These are phyloP conservation scores for Termitomyces sp. DNA, from an alignment of 1,284 basidiomycete genomes.

Conservation along the genomic window DNA sequence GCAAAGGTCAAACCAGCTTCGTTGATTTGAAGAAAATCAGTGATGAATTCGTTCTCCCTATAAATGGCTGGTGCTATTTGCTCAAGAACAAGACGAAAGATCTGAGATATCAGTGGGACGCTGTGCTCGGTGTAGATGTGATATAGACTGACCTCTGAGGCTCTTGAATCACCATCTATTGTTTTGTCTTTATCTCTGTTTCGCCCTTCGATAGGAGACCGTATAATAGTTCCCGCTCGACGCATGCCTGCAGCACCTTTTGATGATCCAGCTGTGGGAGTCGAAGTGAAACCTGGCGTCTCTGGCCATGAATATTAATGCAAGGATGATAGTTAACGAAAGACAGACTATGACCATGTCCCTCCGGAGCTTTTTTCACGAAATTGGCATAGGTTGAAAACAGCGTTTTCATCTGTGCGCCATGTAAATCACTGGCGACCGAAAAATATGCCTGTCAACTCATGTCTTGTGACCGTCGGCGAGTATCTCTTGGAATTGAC, in stretches of 20 bases:
- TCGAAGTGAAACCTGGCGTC: constrained; percentile 45
- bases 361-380: constrained; percentile 66
- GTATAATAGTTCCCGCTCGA: constrained; percentile 71
- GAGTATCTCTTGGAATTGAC: constrained; percentile 22
- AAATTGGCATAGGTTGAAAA: constrained; percentile 54
- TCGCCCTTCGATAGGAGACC: constrained; percentile 61
- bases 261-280: constrained; percentile 35
- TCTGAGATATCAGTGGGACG: constrained; percentile 29
- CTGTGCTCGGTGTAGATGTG: neutral
- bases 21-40: constrained; percentile 89
- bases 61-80: constrained; percentile 76
- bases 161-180: constrained; percentile 54
- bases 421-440: constrained; percentile 75
- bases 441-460: constrained; percentile 78
- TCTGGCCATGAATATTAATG: constrained; percentile 5
- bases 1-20: constrained; percentile 89
- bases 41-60: constrained; percentile 84
- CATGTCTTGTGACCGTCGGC: neutral
- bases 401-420: constrained; percentile 74
- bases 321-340: constrained; percentile 1
- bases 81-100: constrained; percentile 70
- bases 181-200: constrained; percentile 58
- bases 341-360: constrained; percentile 58
- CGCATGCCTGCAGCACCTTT: constrained; percentile 58
- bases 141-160: constrained; percentile 54